A percentile compares a stretch with the other conserved stretches of the same genome.
phyloP scores from a whole-genome alignment of 2,329 filamentous ascomycete species.

The Monosporascus sp. region DNA sequence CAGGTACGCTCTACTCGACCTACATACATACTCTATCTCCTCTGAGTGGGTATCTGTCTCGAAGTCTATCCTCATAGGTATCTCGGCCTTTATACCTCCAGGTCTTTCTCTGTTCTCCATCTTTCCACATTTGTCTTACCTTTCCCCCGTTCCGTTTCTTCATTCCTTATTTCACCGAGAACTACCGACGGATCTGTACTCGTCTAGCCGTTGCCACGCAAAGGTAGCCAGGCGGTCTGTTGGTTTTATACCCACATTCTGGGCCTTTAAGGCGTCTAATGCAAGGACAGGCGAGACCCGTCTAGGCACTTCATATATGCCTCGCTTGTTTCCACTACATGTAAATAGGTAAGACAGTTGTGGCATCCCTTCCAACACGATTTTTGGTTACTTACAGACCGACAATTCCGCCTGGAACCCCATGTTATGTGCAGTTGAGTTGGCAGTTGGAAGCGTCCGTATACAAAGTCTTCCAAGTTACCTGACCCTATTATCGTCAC shows the following conservation, averaged over 20 bases:
- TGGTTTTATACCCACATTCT: not conserved
- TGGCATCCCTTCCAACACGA: not conserved
- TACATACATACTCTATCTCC: too few species aligned
- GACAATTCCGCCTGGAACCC: not conserved
- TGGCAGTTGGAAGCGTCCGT: not conserved
- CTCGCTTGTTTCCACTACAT: not conserved
- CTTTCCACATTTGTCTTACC: not conserved
- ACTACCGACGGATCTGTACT: not conserved
- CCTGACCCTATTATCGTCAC: constrained; percentile 3
- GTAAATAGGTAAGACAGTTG: not conserved
- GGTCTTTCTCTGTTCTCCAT: not conserved
- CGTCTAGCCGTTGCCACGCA: not conserved
- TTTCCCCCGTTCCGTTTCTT: not conserved
- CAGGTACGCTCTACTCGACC: too few species aligned
- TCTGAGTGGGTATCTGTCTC: not conserved
- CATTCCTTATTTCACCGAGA: not conserved
- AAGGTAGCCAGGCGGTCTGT: not conserved
- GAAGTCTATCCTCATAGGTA: not conserved
- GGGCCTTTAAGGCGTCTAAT: not conserved
- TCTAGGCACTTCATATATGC: not conserved
- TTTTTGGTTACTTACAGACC: not conserved
- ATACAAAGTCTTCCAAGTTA: not conserved
- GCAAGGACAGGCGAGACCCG: not conserved
- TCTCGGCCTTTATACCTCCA: constrained; percentile 1
- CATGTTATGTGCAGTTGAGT: not conserved